Percentiles rank a stretch among this genome's conserved stretches.
Conservation (phyloP, 257 asterid species). For the Solanum habrochaites region DNA sequence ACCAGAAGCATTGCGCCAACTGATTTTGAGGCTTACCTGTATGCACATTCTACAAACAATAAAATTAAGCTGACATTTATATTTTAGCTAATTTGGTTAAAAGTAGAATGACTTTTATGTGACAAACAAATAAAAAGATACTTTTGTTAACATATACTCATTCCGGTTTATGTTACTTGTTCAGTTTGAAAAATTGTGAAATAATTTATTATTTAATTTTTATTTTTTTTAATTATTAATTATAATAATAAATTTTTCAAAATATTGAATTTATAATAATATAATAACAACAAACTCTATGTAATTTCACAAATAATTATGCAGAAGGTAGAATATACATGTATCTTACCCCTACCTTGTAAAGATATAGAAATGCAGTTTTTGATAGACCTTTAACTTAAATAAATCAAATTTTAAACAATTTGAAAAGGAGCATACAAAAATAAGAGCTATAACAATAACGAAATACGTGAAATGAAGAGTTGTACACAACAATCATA, state of each 20-base stretch:
- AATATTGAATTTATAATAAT: not conserved
- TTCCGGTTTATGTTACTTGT: not conserved
- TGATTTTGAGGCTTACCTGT: not conserved
- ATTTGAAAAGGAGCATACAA: not conserved
- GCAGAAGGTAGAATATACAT: not conserved
- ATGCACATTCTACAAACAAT: not conserved
- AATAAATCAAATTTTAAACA: too few species aligned
- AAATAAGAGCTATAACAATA: not conserved
- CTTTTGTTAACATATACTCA: not conserved
- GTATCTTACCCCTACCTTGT: not conserved
- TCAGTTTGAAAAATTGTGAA: too few species aligned
- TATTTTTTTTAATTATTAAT: too few species aligned
- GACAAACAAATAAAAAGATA: not conserved
- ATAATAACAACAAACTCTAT: not conserved
- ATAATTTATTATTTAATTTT: too few species aligned
- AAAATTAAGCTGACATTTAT: not conserved
- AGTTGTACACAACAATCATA: not conserved
- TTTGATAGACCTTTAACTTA: not conserved
- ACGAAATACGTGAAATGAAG: not conserved
- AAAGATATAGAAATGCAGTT: not conserved
- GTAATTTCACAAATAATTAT: not conserved
- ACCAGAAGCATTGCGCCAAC: not conserved
- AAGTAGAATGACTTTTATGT: not conserved
- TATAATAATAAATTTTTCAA: too few species aligned
- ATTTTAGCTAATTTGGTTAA: not conserved